Evolutionary conservation across 768 basidiomycete species (phyloP).

Genomic region (Pleurotus tuoliensis): DNA sequence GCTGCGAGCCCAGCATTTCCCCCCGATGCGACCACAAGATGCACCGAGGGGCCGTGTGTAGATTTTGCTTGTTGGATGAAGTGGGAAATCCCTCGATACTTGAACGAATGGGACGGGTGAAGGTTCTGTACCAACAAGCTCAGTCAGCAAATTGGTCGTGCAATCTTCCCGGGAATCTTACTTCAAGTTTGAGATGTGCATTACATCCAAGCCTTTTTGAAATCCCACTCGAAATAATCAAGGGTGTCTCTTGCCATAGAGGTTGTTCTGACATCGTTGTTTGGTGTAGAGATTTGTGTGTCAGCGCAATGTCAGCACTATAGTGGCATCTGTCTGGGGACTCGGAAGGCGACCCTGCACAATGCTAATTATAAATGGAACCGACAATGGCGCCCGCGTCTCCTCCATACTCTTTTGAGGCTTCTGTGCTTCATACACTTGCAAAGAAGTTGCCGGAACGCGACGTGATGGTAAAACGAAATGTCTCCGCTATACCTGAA

Average conservation of each 20-base stretch:
- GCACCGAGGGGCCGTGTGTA: slow-evolving; percentile 48
- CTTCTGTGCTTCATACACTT: no score
- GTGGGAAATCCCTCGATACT: slow-evolving; percentile 66
- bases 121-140: slow-evolving; percentile 44
- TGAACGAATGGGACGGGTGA: slow-evolving; percentile 74
- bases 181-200: slow-evolving; percentile 74
- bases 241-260: slow-evolving; percentile 63
- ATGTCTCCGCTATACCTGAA: no score
- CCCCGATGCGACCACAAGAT: slow-evolving; percentile 68
- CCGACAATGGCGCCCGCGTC: no score
- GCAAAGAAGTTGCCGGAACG: no score
- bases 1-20: slow-evolving; percentile 81
- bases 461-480: no score
- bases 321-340: no score
- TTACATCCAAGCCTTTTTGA: slow-evolving; percentile 48
- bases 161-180: slow-evolving; percentile 19
- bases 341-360: no score
- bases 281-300: no score
- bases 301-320: no score
- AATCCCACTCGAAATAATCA: slow-evolving; percentile 55
- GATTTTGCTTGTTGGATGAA: slow-evolving; percentile 51
- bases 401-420: no score
- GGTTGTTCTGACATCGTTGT: not conserved
- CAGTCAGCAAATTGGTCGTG: not conserved
- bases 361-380: no score